phyloP scores from a whole-genome alignment of 1,284 basidiomycete genomes.

The Austroboletus rostrupii region DNA sequence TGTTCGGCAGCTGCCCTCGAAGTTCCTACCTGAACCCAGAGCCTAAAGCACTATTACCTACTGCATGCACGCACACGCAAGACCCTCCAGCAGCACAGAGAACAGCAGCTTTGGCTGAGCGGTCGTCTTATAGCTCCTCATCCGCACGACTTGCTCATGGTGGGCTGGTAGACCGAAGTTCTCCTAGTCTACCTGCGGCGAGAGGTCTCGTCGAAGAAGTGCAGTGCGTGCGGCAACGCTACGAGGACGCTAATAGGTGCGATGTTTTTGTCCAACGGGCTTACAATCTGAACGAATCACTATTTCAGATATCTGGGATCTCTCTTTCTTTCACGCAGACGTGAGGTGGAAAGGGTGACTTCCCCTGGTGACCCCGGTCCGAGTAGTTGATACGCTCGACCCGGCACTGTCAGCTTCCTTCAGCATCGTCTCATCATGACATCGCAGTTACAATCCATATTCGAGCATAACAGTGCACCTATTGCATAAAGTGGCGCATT shows the following conservation, averaged over 20 bases:
- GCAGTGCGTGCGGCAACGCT: slow-evolving; percentile 49
- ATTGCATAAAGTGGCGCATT: slow-evolving; percentile 5
- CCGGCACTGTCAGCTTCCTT: neutral
- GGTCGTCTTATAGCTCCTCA: slow-evolving; percentile 2
- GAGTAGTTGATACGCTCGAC: slow-evolving; percentile 2
- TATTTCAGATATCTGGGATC: slow-evolving; percentile 46
- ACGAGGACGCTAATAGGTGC: slow-evolving; percentile 64
- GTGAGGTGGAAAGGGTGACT: slow-evolving; percentile 34
- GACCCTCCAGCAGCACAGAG: slow-evolving; percentile 1
- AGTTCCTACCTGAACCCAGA: slow-evolving; percentile 6
- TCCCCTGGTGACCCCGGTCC: neutral
- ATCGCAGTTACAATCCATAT: neutral
- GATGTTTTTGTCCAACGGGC: slow-evolving; percentile 8
- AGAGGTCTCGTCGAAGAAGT: slow-evolving; percentile 32
- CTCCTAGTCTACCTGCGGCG: neutral
- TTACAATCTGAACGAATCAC: slow-evolving; percentile 5
- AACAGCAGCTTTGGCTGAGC: slow-evolving; percentile 1
- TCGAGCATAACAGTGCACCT: neutral
- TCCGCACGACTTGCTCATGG: neutral
- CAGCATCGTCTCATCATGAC: neutral
- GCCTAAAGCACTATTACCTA: neutral
- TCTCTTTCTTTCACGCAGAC: slow-evolving; percentile 59
- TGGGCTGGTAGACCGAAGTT: neutral
- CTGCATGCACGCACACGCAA: neutral
- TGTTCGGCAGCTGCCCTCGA: slow-evolving; percentile 34